Base-by-base conservation (phyloP, 73 alveolate species). In the Blepharisma japonicum region DNA sequence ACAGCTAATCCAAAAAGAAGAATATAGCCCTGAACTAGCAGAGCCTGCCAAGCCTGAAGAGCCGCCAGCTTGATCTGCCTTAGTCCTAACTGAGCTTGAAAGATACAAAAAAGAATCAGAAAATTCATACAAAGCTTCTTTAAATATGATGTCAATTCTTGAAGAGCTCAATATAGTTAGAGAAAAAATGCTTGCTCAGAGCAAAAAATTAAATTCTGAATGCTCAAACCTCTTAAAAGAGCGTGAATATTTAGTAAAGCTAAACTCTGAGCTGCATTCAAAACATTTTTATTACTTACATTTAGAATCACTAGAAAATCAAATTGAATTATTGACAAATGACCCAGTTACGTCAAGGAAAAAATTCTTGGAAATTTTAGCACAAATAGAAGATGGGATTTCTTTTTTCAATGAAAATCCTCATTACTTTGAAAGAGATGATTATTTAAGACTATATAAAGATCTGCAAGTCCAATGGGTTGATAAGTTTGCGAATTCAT, bases 331-430 rank as follows among this genome's bases (percentile, higher is more conserved):
- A 14, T 61, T 61, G 11, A 2, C 74, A n/a, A n/a, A 39, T 61
- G 74, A 61, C 46, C 74, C 74, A n/a, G 23, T 9, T 25, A 25
- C 50, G 0, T 9, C 23, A 8, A 14, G 47, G 18, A 61, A 61
- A 39, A n/a, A 25, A 9, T 61, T 61, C 47, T n/a, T 25, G 14
- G 74, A 61, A 61, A 61, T 61, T 25, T 25, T 61, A 8, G 38
- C 74, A 1, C 74, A 61, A 61, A 61, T 61, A 1, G 74, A 61
- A 5, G 74, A 61, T 48, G 74, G 47, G 47, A 14, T 61, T 25
- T 14, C 14, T 8, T 61, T 61, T 25, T 61, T 61, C 74, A 61
- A n/a, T 14, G 74, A 61, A 61, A 61, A 61, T 61, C 74, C 74
- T 14, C 38, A 61, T 25, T 61, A 61, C 74, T 14, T 18, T 14